Base-by-base conservation (phyloP, 2,329 filamentous ascomycete species). In the Epicoccum sorghinum region DNA sequence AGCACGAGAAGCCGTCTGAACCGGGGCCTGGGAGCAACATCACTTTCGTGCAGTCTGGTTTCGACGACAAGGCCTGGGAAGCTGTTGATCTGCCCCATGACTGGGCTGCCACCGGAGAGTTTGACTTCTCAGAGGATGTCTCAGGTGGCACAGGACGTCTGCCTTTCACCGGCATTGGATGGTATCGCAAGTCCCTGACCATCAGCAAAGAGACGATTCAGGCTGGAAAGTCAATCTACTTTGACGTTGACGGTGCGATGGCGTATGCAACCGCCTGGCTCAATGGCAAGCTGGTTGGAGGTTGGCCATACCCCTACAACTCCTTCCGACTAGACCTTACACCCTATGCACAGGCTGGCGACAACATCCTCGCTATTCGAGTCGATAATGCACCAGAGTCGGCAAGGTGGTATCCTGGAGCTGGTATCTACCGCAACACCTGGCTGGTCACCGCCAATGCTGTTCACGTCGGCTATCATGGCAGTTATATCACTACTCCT, bases 371-470 rank as follows among this genome's bases (percentile, higher is more conserved):
- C 0, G 81, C 81, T 1, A 80, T 84, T 33, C 78, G 82, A 0
- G 58, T 84, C 2, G 81, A 84, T 42, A 82, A 84, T 55, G 72
- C 77, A 0, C 35, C 77, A 0, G 73, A 81, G 13, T 79, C 75
- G 2, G 80, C 82, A 2, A 76, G 82, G 3, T 84, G 80, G 80
- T 84, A 84, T 55, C 81, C 82, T 4, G 82, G 82, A 12, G 82
- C 72, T 10, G 82, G 82, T 1, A 70, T 84, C 12, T 84, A 84
- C 61, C 77, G 81, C 1, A 82, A 83, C 52, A 73, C 84, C 4
- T 85, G 81, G 82, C 73, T 85, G 13, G 77, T 78, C 32, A 83
- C 79, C 52, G 77, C 78, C 9, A 67, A 78, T 32, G 64, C 75
- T 1, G 70, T 75, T 0, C 82, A 70, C 53, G 76, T 85, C 3